Conservation (phyloP, 345 rosid genomes). For the Cardamine occulta region DNA sequence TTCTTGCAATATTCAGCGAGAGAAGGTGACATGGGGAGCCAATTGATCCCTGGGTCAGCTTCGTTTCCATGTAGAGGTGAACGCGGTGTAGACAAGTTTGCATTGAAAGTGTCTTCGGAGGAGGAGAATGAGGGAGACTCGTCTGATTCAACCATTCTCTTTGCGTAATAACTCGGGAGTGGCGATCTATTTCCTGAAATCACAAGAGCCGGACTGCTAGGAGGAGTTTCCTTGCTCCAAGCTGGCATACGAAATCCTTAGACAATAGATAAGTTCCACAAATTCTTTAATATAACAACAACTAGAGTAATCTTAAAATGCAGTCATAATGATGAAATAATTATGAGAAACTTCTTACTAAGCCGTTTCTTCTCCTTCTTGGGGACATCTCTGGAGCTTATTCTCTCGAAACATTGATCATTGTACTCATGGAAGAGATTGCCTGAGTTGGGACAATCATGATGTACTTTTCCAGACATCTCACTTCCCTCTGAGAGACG, state of each 20-base stretch:
- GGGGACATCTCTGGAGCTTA: neutral
- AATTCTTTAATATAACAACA: neutral
- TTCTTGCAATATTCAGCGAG: neutral
- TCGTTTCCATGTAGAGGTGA: neutral
- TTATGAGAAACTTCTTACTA: neutral
- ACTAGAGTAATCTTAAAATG: neutral
- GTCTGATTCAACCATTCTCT: neutral
- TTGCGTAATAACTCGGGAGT: neutral
- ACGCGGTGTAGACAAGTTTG: neutral
- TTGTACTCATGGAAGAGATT: neutral
- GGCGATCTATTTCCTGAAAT: neutral
- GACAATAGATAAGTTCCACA: neutral
- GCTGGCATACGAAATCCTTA: neutral
- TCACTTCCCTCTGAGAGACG: neutral
- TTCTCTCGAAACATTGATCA: neutral
- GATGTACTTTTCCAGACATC: neutral
- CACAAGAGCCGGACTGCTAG: neutral
- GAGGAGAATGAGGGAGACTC: neutral
- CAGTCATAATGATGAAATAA: neutral
- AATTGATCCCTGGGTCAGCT: neutral
- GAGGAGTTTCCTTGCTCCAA: neutral
- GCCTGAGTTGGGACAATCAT: neutral
- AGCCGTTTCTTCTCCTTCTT: neutral
- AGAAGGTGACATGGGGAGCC: slow-evolving; percentile 1
- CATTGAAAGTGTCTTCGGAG: neutral